Evolutionary conservation across 1,284 basidiomycete genomes (phyloP), one percentile per base, ranked within the genome.

Genomic region (Apiotrichum mycotoxinovorans): DNA sequence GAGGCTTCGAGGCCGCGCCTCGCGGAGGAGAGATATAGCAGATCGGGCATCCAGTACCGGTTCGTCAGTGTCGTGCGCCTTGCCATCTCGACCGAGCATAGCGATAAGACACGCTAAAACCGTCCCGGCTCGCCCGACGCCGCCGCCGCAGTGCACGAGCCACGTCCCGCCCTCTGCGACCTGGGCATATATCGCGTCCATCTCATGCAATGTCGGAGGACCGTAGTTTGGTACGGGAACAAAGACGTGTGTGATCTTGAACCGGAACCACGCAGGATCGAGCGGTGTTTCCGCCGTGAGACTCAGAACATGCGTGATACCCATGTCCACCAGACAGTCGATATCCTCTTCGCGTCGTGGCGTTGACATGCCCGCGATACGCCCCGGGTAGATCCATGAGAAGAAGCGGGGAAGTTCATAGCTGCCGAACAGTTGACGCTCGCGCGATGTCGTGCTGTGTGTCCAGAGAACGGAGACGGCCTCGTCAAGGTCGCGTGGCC

Each of bases 71-170:
- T 48, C 56, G n/a, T 22, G 12, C 12, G 11, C 52, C 15, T 47
- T 40, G 26, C 44, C 56, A 2, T 56, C 56, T 60, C 77, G 75
- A 0, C 84, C 83, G 61, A 79, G 83, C 2, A 83, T 83, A 27
- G 79, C 79, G 43, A 85, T 73, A 62, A 84, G 84, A 62, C 83
- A 84, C 0, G 84, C 84, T 8, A 82, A 79, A 1, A 85, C 81
- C 0, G 83, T 84, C 12, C 84, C 84, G 20, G 84, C 83, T 17
- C 84, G 79, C 0, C 84, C 84, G 62, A 84, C 84, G 1, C 84
- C 84, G 3, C 83, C 84, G 18, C 83, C 84, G 64, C 84, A 85
- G 62, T 85, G 84, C 12, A 85, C 74, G 10, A 85, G 82, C 8
- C 80, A 67, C 14, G 82, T 80, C 22, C 70, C 68, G 17, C 76